phyloP scores from a whole-genome alignment of 1,139 yeast genomes.

The Scheffersomyces titani region DNA sequence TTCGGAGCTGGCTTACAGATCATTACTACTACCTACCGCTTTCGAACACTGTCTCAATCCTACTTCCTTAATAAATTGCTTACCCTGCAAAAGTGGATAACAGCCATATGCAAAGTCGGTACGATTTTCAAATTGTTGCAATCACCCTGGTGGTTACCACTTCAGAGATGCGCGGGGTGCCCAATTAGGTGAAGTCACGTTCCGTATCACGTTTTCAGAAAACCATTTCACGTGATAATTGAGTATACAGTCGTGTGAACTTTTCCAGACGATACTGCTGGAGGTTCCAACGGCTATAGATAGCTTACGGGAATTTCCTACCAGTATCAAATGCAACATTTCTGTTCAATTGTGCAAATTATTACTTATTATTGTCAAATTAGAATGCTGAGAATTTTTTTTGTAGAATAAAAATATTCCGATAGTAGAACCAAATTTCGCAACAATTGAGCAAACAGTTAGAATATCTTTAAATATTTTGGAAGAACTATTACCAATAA shows the following conservation, averaged over 20 bases:
- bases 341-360: no score
- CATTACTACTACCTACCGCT: background rate
- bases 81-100: background rate
- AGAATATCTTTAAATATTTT: no score
- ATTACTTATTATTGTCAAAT: background rate
- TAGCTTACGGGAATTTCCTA: background rate
- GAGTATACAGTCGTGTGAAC: background rate
- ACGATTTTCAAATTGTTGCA: conserved; percentile 13
- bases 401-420: no score
- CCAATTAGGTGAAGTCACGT: background rate
- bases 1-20: background rate
- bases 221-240: background rate
- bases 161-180: background rate
- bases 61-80: background rate
- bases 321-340: background rate
- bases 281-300: background rate
- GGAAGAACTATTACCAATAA: background rate
- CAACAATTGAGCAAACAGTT: background rate
- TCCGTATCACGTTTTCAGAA: background rate
- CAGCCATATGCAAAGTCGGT: background rate
- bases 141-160: conserved; percentile 23
- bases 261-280: background rate
- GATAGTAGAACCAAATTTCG: background rate
- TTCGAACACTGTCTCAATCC: background rate
- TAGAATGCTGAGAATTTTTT: background rate